Conservation (phyloP, 2,329 filamentous ascomycete genomes). For the Zelopaecilomyces penicillatus region DNA sequence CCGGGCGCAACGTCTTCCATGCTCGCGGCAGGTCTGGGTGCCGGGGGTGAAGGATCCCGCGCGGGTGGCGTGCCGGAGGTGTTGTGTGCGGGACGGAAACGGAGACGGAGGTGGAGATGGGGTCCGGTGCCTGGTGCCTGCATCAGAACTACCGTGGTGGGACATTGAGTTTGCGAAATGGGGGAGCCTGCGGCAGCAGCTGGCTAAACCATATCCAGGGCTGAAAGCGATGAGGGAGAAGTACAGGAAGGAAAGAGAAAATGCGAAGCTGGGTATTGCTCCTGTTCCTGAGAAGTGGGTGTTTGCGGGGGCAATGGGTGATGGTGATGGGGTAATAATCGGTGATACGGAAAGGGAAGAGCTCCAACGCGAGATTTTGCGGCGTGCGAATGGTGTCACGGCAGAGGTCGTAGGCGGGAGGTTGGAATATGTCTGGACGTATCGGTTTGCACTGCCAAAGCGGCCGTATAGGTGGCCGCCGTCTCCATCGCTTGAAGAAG, state of each 20-base stretch:
- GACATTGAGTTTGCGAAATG: too few species aligned
- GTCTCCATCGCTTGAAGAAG: too few species aligned
- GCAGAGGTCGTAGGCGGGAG: conserved; percentile 2
- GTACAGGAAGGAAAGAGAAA: neutral
- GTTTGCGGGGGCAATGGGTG: too few species aligned
- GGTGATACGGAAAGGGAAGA: conserved; percentile 1
- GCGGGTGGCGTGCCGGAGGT: conserved; percentile 23
- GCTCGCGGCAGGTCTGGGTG: conserved; percentile 12
- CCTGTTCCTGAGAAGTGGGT: too few species aligned
- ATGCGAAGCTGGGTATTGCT: neutral
- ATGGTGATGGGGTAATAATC: conserved; percentile 4
- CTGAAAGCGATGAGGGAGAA: neutral
- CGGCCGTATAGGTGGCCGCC: neutral
- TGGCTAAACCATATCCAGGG: neutral
- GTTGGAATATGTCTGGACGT: conserved; percentile 1
- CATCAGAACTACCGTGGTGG: too few species aligned
- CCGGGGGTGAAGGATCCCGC: conserved; percentile 34
- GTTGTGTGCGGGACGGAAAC: conserved; percentile 2
- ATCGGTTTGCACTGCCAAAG: conserved; percentile 5
- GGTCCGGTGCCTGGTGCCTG: too few species aligned
- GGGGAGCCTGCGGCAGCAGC: too few species aligned
- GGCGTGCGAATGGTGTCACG: neutral
- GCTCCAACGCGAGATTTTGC: too few species aligned
- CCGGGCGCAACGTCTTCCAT: conserved; percentile 12
- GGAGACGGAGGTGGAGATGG: neutral